Conservation (phyloP, 2,329 filamentous ascomycete genomes). For the Phaeosphaeria sp. region DNA sequence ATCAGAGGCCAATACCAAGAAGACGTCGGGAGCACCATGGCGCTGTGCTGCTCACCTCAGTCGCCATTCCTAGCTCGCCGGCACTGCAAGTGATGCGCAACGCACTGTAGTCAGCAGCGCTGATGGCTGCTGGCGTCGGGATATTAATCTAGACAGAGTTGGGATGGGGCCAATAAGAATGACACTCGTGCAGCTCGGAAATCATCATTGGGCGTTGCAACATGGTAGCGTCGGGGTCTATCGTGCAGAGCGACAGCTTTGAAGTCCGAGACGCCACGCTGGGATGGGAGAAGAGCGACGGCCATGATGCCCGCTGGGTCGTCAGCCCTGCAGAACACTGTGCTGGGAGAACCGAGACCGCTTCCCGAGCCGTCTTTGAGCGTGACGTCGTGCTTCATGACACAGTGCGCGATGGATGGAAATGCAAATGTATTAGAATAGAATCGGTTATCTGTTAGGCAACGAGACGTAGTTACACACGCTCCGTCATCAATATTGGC, state of each 20-base stretch:
- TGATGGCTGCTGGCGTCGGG: constrained; percentile 22
- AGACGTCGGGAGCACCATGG: constrained; percentile 8
- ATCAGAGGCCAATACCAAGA: constrained; percentile 17
- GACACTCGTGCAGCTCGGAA: constrained; percentile 18
- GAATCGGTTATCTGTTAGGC: not conserved
- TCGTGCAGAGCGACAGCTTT: constrained; percentile 26
- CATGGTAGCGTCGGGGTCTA: constrained; percentile 23
- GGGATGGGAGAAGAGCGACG: not conserved
- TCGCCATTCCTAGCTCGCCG: constrained; percentile 19
- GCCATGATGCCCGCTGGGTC: not conserved
- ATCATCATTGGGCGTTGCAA: constrained; percentile 22
- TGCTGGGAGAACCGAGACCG: not conserved
- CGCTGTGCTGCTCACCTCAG: constrained; percentile 22
- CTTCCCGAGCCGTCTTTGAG: not conserved
- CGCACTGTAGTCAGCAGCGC: constrained; percentile 33
- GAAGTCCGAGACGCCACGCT: constrained; percentile 29
- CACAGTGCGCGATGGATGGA: not conserved
- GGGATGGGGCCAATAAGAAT: constrained; percentile 28
- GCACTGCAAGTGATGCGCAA: constrained; percentile 12
- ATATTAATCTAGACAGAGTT: constrained; percentile 17
- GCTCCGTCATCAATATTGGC: not conserved
- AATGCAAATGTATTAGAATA: not conserved
- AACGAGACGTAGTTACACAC: not conserved
- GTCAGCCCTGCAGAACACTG: not conserved
- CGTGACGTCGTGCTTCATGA: not conserved